Conservation (phyloP, 495 filamentous ascomycete genomes). For the Penicillium daleae region DNA sequence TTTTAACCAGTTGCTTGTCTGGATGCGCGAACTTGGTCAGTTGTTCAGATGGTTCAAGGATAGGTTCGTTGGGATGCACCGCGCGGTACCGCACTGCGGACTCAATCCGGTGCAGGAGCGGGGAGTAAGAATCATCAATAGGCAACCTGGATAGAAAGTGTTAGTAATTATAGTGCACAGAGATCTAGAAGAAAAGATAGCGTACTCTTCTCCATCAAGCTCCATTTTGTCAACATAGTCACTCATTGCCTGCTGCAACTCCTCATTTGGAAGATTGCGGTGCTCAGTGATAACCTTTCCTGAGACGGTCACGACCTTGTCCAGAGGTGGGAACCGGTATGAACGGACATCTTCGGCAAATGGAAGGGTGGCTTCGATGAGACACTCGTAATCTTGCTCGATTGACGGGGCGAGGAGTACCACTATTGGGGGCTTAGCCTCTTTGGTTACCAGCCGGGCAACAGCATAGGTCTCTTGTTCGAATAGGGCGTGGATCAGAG, state of each 20-base stretch:
- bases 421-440: conserved; percentile 73
- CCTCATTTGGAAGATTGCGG: conserved; percentile 79
- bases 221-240: conserved; percentile 96
- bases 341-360: conserved; percentile 89
- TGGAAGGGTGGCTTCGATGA: conserved; percentile 91
- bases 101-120: conserved; percentile 86
- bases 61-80: conserved; percentile 67
- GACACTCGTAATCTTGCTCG: conserved; percentile 80
- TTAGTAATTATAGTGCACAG: background rate
- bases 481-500: conserved; percentile 83
- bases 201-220: conserved; percentile 76
- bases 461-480: conserved; percentile 88
- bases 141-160: conserved; percentile 48
- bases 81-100: conserved; percentile 84
- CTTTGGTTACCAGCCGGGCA: conserved; percentile 81
- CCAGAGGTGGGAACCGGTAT: conserved; percentile 89
- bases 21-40: conserved; percentile 77
- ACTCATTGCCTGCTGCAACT: conserved; percentile 78
- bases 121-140: conserved; percentile 86
- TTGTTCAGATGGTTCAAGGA: conserved; percentile 68
- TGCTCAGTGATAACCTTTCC: conserved; percentile 84
- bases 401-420: conserved; percentile 83
- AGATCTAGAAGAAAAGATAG: background rate
- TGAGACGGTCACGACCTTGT: conserved; percentile 84
- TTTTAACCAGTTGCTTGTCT: conserved; percentile 64